Conservation (phyloP, 2,329 filamentous ascomycete species). For the Delphinella strobiligena region DNA sequence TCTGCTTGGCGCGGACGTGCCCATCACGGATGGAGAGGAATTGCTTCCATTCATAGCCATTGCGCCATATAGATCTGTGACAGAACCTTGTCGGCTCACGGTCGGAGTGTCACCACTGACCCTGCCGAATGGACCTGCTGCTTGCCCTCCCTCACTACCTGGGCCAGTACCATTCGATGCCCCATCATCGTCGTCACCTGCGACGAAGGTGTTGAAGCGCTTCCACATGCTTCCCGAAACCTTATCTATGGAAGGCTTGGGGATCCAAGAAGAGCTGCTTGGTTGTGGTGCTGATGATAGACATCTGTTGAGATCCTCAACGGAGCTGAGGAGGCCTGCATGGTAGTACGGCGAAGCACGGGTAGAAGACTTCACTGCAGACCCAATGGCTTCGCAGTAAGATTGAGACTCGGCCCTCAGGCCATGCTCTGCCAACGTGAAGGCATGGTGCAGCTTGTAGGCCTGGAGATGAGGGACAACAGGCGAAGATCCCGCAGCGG, state of each 20-base stretch:
- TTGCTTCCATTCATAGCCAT: conserved; percentile 22
- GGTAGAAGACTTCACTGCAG: conserved; percentile 67
- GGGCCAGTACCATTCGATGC: conserved; percentile 45
- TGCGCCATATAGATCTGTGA: conserved; percentile 62
- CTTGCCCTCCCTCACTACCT: conserved; percentile 37
- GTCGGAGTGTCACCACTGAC: conserved; percentile 51
- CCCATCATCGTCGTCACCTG: conserved; percentile 70
- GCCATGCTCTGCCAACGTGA: conserved; percentile 72
- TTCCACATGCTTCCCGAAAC: conserved; percentile 84
- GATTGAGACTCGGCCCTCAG: conserved; percentile 70
- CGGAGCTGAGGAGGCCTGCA: conserved; percentile 54
- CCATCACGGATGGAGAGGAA: conserved; percentile 1
- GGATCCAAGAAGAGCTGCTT: conserved; percentile 61
- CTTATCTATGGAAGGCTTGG: conserved; percentile 91
- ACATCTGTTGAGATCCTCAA: conserved; percentile 75
- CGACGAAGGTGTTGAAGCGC: conserved; percentile 92
- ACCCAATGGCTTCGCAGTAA: conserved; percentile 77
- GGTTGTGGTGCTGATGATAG: conserved; percentile 79
- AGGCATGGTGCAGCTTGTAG: conserved; percentile 85
- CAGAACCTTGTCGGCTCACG: conserved; percentile 47
- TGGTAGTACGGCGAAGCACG: conserved; percentile 82
- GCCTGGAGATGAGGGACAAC: conserved; percentile 67
- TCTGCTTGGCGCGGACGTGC: conserved; percentile 14
- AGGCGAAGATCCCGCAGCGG: conserved; percentile 36
- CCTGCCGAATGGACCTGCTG: conserved; percentile 69